These are phyloP conservation scores for Fusarium ramigenum DNA, from an alignment of 2,329 filamentous ascomycete species.

Conservation along the genomic window DNA sequence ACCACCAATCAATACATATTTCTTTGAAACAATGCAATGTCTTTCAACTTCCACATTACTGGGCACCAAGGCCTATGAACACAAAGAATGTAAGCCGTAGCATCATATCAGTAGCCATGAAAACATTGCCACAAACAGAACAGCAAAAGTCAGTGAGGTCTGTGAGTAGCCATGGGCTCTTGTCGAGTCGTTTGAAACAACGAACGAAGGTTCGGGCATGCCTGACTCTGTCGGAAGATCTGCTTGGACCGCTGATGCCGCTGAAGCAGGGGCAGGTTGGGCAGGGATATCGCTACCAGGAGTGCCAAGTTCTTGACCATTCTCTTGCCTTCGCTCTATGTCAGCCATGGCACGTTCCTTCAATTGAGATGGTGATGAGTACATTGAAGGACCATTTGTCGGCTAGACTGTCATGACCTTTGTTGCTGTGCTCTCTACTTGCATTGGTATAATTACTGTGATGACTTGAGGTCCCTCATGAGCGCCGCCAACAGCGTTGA, in stretches of 20 bases:
- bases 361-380: not conserved
- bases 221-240: not conserved
- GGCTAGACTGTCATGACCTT: slow-evolving; percentile 26
- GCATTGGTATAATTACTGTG: slow-evolving; percentile 39
- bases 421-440: slow-evolving; percentile 31
- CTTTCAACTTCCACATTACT: not conserved
- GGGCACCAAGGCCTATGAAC: not conserved
- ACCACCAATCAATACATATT: slow-evolving; percentile 26
- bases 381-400: slow-evolving; percentile 16
- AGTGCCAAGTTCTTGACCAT: not conserved
- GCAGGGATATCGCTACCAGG: not conserved
- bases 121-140: not conserved
- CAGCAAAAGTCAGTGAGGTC: not conserved
- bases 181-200: slow-evolving; percentile 1
- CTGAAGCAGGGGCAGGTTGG: not conserved
- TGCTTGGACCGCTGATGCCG: not conserved
- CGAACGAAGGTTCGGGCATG: not conserved
- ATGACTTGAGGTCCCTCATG: slow-evolving; percentile 25
- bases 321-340: not conserved
- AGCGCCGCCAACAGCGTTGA: not conserved
- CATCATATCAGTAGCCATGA: not conserved
- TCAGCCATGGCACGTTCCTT: not conserved
- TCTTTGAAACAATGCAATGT: slow-evolving; percentile 2
- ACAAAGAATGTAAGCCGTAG: not conserved
- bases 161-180: not conserved